Conservation (phyloP, 352 stramenopile genomes). For the Hyaloperonospora arabidopsidis region DNA sequence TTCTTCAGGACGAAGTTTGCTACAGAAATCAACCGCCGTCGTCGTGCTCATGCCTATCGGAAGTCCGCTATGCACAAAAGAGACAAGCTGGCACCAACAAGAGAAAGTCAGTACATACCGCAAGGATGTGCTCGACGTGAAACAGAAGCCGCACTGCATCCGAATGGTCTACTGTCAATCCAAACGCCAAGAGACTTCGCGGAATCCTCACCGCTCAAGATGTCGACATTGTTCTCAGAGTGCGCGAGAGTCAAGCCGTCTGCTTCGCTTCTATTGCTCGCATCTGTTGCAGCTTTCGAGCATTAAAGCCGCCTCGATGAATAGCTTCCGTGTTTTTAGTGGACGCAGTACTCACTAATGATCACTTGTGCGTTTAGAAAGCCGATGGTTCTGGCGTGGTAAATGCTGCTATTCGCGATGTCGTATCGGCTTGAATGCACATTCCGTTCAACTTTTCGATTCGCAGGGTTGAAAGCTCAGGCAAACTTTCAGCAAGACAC, state of each 20-base stretch:
- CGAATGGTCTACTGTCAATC: neutral
- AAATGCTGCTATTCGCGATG: too few species aligned
- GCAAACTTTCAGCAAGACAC: too few species aligned
- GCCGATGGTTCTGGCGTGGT: too few species aligned
- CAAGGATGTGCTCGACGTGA: neutral
- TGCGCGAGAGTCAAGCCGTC: slow-evolving; percentile 5
- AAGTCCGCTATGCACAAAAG: slow-evolving; percentile 2
- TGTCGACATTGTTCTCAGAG: slow-evolving; percentile 3
- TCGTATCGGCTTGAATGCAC: too few species aligned
- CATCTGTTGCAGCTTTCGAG: slow-evolving; percentile 16
- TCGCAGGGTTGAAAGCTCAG: too few species aligned
- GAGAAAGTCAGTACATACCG: slow-evolving; percentile 1
- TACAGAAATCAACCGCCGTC: neutral
- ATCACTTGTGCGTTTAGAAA: neutral
- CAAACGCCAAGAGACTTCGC: slow-evolving; percentile 2
- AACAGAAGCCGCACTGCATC: neutral
- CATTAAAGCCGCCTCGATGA: neutral
- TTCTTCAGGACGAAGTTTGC: slow-evolving; percentile 28
- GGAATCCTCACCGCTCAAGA: neutral
- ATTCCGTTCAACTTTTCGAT: too few species aligned
- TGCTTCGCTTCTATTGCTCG: slow-evolving; percentile 23
- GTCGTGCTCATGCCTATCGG: neutral
- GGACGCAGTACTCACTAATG: slow-evolving; percentile 1
- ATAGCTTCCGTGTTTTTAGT: slow-evolving; percentile 2
- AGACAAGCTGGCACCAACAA: slow-evolving; percentile 2